Conservation (phyloP, 2,329 filamentous ascomycete species). For the Pezicula rhizophila region DNA sequence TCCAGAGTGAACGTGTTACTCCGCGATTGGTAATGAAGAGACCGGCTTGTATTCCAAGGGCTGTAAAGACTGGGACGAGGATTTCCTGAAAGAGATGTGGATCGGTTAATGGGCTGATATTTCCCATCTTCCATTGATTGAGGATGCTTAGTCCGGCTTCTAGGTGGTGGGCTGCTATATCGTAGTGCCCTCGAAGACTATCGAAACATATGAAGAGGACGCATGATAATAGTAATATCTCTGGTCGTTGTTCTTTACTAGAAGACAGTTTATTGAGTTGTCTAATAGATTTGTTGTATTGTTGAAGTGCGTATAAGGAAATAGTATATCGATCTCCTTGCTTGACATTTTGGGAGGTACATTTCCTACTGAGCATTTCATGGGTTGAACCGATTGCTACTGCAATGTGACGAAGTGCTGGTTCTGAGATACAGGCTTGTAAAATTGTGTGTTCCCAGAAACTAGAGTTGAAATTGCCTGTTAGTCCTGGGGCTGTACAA, state of each 20-base stretch:
- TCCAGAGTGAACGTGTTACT: neutral
- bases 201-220: neutral
- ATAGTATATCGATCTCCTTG: neutral
- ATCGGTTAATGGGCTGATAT: neutral
- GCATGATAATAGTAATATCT: neutral
- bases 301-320: neutral
- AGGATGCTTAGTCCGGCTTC: neutral
- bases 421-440: neutral
- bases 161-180: neutral
- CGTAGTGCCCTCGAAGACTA: neutral
- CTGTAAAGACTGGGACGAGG: neutral
- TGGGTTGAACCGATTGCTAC: neutral
- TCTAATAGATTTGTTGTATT: neutral
- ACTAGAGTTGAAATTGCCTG: neutral
- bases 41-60: neutral
- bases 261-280: neutral
- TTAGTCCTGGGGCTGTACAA: neutral
- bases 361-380: neutral
- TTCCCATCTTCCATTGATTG: neutral
- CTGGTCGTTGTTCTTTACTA: neutral
- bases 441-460: neutral
- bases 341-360: no score
- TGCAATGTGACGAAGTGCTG: neutral
- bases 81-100: neutral
- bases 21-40: neutral